Evolutionary conservation across 345 rosid species (phyloP), one percentile per base, ranked within the genome.

Genomic region (Populus alba): DNA sequence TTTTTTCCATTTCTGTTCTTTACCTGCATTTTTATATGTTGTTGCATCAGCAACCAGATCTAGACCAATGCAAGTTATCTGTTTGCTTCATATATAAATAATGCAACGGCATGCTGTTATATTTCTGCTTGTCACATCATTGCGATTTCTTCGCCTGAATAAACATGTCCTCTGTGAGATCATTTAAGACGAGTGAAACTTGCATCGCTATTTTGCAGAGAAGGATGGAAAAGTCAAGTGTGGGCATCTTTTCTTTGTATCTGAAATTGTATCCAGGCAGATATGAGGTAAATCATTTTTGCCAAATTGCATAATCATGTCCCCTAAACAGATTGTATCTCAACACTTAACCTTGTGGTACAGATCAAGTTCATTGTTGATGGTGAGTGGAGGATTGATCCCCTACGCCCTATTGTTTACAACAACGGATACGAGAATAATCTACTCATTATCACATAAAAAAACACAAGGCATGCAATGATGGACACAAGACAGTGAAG

Each of bases 361-460:
- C 94, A 96, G 99, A 87, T 96, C 75, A 96, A 96, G 81, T 96
- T 96, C 78, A 82, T 96, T 31, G 97, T 96, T 17, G 97, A 96
- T 84, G 99, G 98, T n/a, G 81, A 86, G 81, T 96, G 99, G 99
- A 94, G 68, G 84, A 85, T 91, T 43, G 98, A 96, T 84, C 98
- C 97, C 68, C 84, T 96, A 66, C 97, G 97, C 74, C 99, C 97
- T 7, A 78, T 89, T n/a, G 89, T 94, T 75, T 57, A 80, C 51
- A 81, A 84, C 71, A 79, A 81, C 7, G 97, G 97, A 71, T 78
- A 81, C 62, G 95, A 92, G 73, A 96, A 96, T 80, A 96, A 94
- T 87, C 84, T 92, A 77, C 91, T 96, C 66, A 83, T 92, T 33
- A 77, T 96, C 82, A 78, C 85, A 7, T 92, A 80, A 85, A 29